Base-by-base conservation (phyloP, 257 asterid genomes). In the Solanum sitiens region DNA sequence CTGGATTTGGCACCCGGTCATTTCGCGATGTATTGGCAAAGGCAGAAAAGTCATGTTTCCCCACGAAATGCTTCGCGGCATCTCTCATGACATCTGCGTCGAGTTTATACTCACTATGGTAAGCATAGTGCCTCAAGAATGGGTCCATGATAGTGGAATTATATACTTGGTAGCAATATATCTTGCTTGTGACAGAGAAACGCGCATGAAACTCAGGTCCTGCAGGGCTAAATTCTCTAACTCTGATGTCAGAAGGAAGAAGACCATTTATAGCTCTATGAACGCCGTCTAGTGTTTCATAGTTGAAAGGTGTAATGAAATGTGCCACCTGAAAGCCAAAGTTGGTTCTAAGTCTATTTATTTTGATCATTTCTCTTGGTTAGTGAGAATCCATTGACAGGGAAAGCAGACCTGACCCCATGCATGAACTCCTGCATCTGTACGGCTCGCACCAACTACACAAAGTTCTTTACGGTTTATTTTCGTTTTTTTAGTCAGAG, bases 401-500 rank as follows among this genome's bases (percentile, higher is more conserved):
- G n/a, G 63, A 89, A 87, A 87, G 86, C 92, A 88, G 89, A 96
- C 98, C 98, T 95, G 99, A 84, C 98, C 97, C 95, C 92, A 93
- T 83, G 98, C 98, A 92, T 95, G 99, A 72, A 95, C 99, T 87
- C 99, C 99, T 23, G 98, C 96, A 93, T 96, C 98, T 20, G 99
- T 96, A 92, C 98, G 93, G 47, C 98, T 91, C 27, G 98, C 97
- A 82, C 98, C 98, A 85, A 94, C 98, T 79, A 94, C 88, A 45
- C 88, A 86, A 50, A 96, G 97, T 73, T 93, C 95, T 65, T 91
- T 87, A n/a, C 98, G 95, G 20, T 92, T 93, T 89, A 94, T 87
- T 92, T 94, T 94, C 11, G 96, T 93, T 74, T 87, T 88, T 47
- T 77, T 88, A 72, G 94, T 90, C 88, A 95, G 91, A 71, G 98